Evolutionary conservation across 1,284 basidiomycete species (phyloP).

Genomic region (Rhodotorula sp.): DNA sequence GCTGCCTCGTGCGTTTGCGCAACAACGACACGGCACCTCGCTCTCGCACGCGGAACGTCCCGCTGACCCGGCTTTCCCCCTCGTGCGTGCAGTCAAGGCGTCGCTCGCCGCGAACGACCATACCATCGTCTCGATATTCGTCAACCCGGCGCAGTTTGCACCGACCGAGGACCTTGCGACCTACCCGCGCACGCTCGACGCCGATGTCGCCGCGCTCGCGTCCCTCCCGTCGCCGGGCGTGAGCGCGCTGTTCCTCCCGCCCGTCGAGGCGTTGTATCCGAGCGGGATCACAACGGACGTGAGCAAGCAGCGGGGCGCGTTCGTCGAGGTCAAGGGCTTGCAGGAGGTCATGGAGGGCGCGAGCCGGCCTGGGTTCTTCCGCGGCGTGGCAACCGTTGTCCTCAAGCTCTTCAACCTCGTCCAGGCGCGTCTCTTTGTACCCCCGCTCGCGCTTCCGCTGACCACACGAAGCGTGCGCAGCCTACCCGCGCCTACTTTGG

Average conservation of each 20-base stretch:
- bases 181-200: conserved; percentile 77
- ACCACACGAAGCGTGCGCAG: conserved; percentile 52
- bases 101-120: conserved; percentile 78
- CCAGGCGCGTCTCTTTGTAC: conserved; percentile 61
- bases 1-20: too few species aligned
- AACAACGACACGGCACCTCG: neutral
- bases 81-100: conserved; percentile 53
- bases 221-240: conserved; percentile 55
- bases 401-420: conserved; percentile 92
- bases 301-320: conserved; percentile 78
- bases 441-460: neutral
- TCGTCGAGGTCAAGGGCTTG: conserved; percentile 86
- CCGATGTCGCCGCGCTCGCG: conserved; percentile 58
- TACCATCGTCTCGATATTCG: conserved; percentile 93
- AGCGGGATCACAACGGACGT: conserved; percentile 79
- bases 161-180: conserved; percentile 88
- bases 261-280: conserved; percentile 80
- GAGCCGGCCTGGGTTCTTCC: conserved; percentile 85
- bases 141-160: conserved; percentile 97
- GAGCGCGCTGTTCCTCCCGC: conserved; percentile 75
- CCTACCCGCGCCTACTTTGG: conserved; percentile 93
- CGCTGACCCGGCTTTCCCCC: neutral
- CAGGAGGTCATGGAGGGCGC: conserved; percentile 79
- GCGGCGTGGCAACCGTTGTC: conserved; percentile 92
- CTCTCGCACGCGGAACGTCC: neutral